phyloP scores from a whole-genome alignment of 1,284 basidiomycete genomes.

The Paramarasmius palmivorus region DNA sequence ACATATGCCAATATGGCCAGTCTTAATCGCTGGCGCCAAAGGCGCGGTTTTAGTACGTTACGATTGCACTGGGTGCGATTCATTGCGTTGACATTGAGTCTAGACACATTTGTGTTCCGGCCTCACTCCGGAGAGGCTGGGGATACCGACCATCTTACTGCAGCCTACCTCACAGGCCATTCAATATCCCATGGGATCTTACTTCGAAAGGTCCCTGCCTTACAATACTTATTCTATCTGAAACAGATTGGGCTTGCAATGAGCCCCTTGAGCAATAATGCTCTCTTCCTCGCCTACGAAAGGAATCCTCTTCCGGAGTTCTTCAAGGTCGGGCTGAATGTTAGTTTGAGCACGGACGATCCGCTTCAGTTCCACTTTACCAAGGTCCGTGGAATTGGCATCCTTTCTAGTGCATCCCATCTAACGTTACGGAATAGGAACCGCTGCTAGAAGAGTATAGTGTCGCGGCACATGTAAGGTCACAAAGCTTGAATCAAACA shows the following conservation, averaged over 20 bases:
- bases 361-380: slow-evolving; percentile 97
- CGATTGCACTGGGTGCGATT: neutral
- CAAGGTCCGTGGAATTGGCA: slow-evolving; percentile 53
- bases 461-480: slow-evolving; percentile 88
- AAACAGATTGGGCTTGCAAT: slow-evolving; percentile 98
- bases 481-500: slow-evolving; percentile 1
- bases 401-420: neutral
- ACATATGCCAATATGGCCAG: slow-evolving; percentile 97
- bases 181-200: slow-evolving; percentile 99
- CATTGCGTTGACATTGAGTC: neutral
- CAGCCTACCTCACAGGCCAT: slow-evolving; percentile 94
- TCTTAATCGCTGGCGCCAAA: slow-evolving; percentile 89
- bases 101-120: slow-evolving; percentile 95
- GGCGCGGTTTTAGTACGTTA: slow-evolving; percentile 90
- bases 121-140: slow-evolving; percentile 99
- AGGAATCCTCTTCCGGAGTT: slow-evolving; percentile 97
- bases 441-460: slow-evolving; percentile 97
- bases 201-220: slow-evolving; percentile 93
- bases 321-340: slow-evolving; percentile 95
- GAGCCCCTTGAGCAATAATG: slow-evolving; percentile 98
- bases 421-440: slow-evolving; percentile 53
- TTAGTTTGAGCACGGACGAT: slow-evolving; percentile 96
- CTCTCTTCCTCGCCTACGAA: slow-evolving; percentile 95
- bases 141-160: slow-evolving; percentile 96
- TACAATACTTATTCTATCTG: slow-evolving; percentile 93